phyloP scores from a whole-genome alignment of 805 yeast genomes.

The Komagataella pastoris region DNA sequence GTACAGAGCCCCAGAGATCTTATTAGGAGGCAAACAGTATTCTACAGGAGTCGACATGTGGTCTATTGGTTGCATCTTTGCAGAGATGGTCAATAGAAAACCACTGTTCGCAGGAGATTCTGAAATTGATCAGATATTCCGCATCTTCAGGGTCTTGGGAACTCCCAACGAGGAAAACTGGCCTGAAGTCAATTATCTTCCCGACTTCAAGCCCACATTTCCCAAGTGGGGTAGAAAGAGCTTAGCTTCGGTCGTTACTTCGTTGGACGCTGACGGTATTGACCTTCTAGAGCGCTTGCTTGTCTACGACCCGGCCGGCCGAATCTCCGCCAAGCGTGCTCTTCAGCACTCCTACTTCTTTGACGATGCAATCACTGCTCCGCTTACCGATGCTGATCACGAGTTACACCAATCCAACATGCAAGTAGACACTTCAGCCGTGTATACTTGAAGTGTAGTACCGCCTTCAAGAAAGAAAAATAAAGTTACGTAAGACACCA shows the following conservation, averaged over 20 bases:
- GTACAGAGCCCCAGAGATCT: conserved; percentile 95
- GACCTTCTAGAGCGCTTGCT: conserved; percentile 70
- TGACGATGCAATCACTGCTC: conserved; percentile 24
- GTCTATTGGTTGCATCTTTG: conserved; percentile 96
- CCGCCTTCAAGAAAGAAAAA: not conserved
- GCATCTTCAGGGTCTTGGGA: conserved; percentile 85
- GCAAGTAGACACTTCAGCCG: conserved; percentile 21
- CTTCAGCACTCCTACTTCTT: conserved; percentile 78
- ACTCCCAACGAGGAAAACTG: conserved; percentile 88
- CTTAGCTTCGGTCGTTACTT: conserved; percentile 53
- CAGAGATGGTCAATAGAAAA: conserved; percentile 93
- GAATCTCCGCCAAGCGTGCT: conserved; percentile 93
- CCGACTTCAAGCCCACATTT: conserved; percentile 87
- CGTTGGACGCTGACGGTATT: conserved; percentile 71
- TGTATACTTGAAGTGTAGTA: conserved; percentile 10
- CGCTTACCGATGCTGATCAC: conserved; percentile 6
- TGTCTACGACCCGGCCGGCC: conserved; percentile 83
- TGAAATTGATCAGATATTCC: conserved; percentile 92
- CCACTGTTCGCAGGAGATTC: conserved; percentile 96
- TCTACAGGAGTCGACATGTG: conserved; percentile 98
- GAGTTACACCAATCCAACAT: conserved; percentile 20
- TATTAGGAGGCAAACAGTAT: conserved; percentile 92
- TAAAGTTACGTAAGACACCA: not conserved
- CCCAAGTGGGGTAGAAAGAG: conserved; percentile 79
- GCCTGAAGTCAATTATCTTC: conserved; percentile 88